Evolutionary conservation across 164 flowering plant species (phyloP).

Genomic region (Vitis amurensis): DNA sequence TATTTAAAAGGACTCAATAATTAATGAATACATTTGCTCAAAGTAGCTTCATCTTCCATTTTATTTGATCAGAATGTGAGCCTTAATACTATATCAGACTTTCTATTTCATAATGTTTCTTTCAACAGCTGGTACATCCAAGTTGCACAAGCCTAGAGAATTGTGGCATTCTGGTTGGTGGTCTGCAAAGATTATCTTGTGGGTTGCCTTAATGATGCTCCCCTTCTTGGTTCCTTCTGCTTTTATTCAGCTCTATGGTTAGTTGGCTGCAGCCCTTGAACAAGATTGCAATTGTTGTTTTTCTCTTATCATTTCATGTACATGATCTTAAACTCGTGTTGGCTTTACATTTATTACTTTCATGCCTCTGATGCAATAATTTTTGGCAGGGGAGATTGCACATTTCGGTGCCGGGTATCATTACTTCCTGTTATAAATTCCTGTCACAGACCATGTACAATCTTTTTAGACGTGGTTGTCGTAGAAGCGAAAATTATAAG

Average conservation of each 20-base stretch:
- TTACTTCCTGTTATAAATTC: conserved; percentile 9
- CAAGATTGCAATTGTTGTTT: not conserved
- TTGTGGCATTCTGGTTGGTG: conserved; percentile 94
- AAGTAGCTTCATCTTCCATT: too few relatives aligned
- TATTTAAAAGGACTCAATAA: too few relatives aligned
- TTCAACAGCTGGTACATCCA: conserved; percentile 69
- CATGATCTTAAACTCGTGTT: not conserved
- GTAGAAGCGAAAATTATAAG: not conserved
- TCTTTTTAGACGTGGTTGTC: conserved; percentile 2
- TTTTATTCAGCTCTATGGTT: conserved; percentile 70
- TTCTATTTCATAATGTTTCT: conserved; percentile 81
- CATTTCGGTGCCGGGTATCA: conserved; percentile 93
- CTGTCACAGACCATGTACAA: conserved; percentile 8
- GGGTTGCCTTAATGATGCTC: conserved; percentile 45
- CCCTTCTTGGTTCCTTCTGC: conserved; percentile 66
- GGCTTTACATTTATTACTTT: not conserved
- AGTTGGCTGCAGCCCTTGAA: conserved; percentile 16
- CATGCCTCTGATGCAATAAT: conserved; percentile 8
- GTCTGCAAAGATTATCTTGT: conserved; percentile 59
- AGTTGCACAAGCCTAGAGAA: conserved; percentile 50
- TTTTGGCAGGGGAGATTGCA: conserved; percentile 72
- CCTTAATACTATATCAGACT: conserved; percentile 53
- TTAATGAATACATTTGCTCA: too few relatives aligned
- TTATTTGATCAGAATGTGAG: not conserved
- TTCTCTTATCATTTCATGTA: not conserved